A percentile compares a stretch with the other conserved stretches of the same genome.
Conservation (phyloP, 2,329 filamentous ascomycete species). For the Aschersonia sp. region DNA sequence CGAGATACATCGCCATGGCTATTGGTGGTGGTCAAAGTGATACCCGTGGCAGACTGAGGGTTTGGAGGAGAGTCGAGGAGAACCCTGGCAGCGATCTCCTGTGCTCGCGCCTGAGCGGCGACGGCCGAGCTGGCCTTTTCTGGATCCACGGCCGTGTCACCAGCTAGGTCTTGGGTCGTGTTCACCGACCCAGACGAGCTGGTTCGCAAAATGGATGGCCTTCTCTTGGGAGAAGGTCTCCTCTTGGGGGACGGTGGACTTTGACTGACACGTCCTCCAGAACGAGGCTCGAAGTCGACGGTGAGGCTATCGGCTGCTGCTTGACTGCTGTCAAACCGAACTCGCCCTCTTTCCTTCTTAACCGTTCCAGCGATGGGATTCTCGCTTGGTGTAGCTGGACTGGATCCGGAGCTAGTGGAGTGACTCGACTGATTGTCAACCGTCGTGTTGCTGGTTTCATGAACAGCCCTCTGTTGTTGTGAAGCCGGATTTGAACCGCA, state of each 20-base stretch:
- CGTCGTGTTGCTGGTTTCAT: background rate
- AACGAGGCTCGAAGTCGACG: conserved; percentile 4
- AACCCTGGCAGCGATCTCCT: conserved; percentile 25
- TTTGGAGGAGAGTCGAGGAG: conserved; percentile 19
- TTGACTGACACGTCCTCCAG: background rate
- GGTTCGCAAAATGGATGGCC: conserved; percentile 27
- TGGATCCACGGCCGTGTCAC: conserved; percentile 11
- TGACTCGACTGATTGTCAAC: background rate
- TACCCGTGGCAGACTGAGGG: conserved; percentile 24
- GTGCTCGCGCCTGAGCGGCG: conserved; percentile 28
- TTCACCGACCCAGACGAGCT: conserved; percentile 24
- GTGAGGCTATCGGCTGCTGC: conserved; percentile 14
- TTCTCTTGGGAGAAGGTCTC: conserved; percentile 18
- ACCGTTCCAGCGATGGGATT: background rate
- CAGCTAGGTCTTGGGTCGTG: conserved; percentile 10
- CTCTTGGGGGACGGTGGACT: conserved; percentile 13
- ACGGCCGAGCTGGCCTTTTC: conserved; percentile 19
- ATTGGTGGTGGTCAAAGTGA: conserved; percentile 11
- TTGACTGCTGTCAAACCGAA: conserved; percentile 32
- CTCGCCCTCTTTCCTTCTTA: conserved; percentile 31
- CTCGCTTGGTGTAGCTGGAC: background rate
- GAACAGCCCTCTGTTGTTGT: background rate
- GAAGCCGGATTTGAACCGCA: background rate
- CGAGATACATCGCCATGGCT: conserved; percentile 12
- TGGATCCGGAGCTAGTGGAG: background rate